Evolutionary conservation across 805 yeast species (phyloP).

Genomic region (Spathaspora hagerdaliae): DNA sequence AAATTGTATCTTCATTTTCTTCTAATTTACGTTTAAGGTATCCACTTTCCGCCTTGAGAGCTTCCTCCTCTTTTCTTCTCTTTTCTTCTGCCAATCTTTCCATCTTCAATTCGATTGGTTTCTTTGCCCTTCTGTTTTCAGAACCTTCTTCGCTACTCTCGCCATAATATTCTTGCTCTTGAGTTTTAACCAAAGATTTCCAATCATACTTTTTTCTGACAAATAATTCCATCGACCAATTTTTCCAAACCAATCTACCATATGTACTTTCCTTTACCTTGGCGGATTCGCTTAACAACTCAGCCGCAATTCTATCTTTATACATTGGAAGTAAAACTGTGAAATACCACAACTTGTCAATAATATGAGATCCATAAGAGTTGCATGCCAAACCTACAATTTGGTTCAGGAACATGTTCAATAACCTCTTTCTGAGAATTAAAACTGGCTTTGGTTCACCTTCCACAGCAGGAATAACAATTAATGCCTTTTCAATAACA

Average conservation of each 20-base stretch:
- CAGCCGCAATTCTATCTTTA: constrained; percentile 80
- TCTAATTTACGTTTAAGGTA: constrained; percentile 18
- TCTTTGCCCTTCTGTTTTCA: constrained; percentile 19
- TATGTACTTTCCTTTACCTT: constrained; percentile 79
- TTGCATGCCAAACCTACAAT: constrained; percentile 67
- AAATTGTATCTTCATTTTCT: constrained; percentile 6
- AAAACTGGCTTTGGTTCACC: constrained; percentile 40
- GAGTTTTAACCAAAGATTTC: constrained; percentile 58
- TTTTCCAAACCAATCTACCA: constrained; percentile 92
- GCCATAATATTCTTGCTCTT: constrained; percentile 30
- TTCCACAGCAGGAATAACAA: constrained; percentile 40
- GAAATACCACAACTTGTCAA: constrained; percentile 80
- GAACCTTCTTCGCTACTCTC: constrained; percentile 4
- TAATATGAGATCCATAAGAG: constrained; percentile 87
- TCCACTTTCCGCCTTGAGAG: constrained; percentile 15
- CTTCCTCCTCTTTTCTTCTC: constrained; percentile 22
- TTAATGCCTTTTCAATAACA: constrained; percentile 62
- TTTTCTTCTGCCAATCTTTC: constrained; percentile 32
- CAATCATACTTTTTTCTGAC: constrained; percentile 74
- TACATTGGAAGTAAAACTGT: constrained; percentile 74
- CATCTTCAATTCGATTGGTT: constrained; percentile 40
- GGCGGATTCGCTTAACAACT: constrained; percentile 54
- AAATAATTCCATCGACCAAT: constrained; percentile 86
- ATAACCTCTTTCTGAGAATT: constrained; percentile 60
- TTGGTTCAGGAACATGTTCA: constrained; percentile 58